These are phyloP conservation scores for Myriosclerotinia curreyana DNA, from an alignment of 2,329 filamentous ascomycete genomes.

Conservation along the genomic window DNA sequence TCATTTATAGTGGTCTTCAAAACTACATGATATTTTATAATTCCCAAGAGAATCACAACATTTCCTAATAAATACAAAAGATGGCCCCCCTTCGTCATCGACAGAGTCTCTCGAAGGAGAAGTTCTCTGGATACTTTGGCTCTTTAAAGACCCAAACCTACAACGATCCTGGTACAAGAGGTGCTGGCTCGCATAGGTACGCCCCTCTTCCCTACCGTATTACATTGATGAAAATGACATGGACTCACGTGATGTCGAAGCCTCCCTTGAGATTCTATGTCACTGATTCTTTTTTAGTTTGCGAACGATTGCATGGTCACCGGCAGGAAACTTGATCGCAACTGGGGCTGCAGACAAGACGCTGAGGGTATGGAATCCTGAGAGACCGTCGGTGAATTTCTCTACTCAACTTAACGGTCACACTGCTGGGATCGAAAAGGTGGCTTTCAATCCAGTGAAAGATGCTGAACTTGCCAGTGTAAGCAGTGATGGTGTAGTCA, in stretches of 20 bases:
- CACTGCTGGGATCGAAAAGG: constrained; percentile 64
- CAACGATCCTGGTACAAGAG: constrained; percentile 56
- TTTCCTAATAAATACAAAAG: background rate
- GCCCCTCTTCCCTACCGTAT: constrained; percentile 32
- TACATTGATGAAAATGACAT: background rate
- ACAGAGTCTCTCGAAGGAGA: constrained; percentile 63
- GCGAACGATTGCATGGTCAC: constrained; percentile 84
- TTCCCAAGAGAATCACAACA: no score
- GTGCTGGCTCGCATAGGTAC: constrained; percentile 55
- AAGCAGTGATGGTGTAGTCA: constrained; percentile 69
- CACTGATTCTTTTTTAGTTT: constrained; percentile 50
- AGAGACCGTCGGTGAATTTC: constrained; percentile 68
- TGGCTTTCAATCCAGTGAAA: constrained; percentile 73
- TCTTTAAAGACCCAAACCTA: constrained; percentile 70
- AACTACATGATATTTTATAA: background rate
- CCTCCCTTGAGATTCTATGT: background rate
- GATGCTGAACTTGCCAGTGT: constrained; percentile 75
- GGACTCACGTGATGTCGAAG: background rate
- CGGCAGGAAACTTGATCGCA: constrained; percentile 76
- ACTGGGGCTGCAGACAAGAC: constrained; percentile 71
- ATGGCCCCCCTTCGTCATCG: constrained; percentile 43
- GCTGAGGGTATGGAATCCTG: constrained; percentile 78
- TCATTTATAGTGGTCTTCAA: background rate
- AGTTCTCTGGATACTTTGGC: constrained; percentile 64
- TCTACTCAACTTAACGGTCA: constrained; percentile 74